Base-by-base conservation (phyloP, 2,329 filamentous ascomycete genomes). In the Fusarium agapanthi region DNA sequence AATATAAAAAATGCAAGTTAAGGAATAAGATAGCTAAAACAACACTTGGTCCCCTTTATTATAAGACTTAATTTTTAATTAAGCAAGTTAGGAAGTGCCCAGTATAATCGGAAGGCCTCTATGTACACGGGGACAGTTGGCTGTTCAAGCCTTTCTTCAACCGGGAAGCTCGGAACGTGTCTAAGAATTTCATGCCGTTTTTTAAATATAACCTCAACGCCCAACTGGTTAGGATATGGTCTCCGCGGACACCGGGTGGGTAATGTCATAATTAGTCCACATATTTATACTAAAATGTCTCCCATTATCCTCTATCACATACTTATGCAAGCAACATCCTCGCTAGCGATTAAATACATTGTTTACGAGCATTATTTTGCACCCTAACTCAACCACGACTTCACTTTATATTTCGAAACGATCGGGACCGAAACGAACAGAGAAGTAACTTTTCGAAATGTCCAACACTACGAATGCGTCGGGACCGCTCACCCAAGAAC, bases 21-120 rank as follows among this genome's bases (percentile, higher is more conserved):
- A n/a, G n/a, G n/a, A n/a, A n/a, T n/a, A n/a, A n/a, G n/a, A n/a
- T n/a, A n/a, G n/a, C n/a, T n/a, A n/a, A n/a, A n/a, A n/a, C n/a
- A n/a, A n/a, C n/a, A n/a, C n/a, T n/a, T n/a, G n/a, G n/a, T n/a
- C n/a, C n/a, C n/a, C n/a, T n/a, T n/a, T n/a, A n/a, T n/a, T n/a
- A n/a, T n/a, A n/a, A n/a, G n/a, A n/a, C n/a, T n/a, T n/a, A n/a
- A n/a, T n/a, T n/a, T 15, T 30, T 2, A 8, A 30, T 30, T n/a
- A 0, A 16, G 4, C 6, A 12, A n/a, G 4, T 4, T 2, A 1
- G 26, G 1, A 6, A n/a, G 14, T 30, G 1, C 6, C n/a, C 0
- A 0, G 7, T n/a, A 12, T 9, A 8, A 8, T 4, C 4, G 4
- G 7, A 4, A 8, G 13, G 9, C 6, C 2, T 30, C 20, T 22